Conservation (phyloP, 345 rosid species). For the Brassica nigra region DNA sequence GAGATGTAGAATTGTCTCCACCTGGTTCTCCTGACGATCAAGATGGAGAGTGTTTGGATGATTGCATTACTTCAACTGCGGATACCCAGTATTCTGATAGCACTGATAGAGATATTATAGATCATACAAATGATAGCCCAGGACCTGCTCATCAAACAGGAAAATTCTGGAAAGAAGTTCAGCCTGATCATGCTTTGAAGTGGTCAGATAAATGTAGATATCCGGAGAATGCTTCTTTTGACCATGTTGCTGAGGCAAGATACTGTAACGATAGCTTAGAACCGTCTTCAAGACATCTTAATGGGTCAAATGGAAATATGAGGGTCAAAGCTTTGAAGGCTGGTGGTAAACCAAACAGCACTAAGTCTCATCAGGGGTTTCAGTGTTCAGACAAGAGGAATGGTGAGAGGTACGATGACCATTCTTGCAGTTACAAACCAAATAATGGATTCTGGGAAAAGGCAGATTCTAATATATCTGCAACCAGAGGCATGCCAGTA, state of each 20-base stretch:
- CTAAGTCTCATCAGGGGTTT: conserved; percentile 55
- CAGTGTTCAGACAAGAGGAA: conserved; percentile 48
- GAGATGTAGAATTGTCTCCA: conserved; percentile 51
- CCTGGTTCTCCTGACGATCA: conserved; percentile 60
- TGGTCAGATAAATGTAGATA: conserved; percentile 61
- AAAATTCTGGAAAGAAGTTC: conserved; percentile 58
- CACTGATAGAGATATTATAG: conserved; percentile 36
- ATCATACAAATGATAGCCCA: conserved; percentile 48
- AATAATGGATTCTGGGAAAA: conserved; percentile 55
- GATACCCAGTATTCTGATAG: conserved; percentile 51
- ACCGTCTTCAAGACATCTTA: conserved; percentile 45
- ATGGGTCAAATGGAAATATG: conserved; percentile 50
- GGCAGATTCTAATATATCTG: conserved; percentile 46
- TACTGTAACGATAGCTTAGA: conserved; percentile 58
- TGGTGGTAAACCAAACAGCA: conserved; percentile 47
- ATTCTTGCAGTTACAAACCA: conserved; percentile 69
- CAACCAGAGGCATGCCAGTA: conserved; percentile 45
- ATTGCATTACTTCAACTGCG: conserved; percentile 37
- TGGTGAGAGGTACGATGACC: conserved; percentile 59
- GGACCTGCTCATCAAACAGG: conserved; percentile 56
- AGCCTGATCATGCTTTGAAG: conserved; percentile 51
- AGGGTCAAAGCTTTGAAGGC: conserved; percentile 56
- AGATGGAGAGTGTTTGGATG: conserved; percentile 47
- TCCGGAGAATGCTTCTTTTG: conserved; percentile 50
- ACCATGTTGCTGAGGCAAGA: conserved; percentile 54